A percentile compares a stretch with the other conserved stretches of the same genome.
phyloP scores from a whole-genome alignment of 2,329 filamentous ascomycete species.

The Domatiomyces globalis region DNA sequence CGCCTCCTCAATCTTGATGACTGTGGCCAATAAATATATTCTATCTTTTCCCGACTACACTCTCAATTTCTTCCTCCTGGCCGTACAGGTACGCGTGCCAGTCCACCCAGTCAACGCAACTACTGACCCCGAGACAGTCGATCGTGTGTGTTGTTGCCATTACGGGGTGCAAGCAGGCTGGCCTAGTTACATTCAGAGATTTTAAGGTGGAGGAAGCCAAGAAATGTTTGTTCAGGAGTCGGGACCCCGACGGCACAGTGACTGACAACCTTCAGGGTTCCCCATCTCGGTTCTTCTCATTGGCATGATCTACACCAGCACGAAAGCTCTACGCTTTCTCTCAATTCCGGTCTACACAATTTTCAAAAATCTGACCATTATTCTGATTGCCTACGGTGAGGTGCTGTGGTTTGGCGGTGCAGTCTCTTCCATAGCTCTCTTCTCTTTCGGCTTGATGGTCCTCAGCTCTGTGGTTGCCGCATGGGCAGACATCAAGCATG shows the following conservation, averaged over 20 bases:
- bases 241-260: background rate
- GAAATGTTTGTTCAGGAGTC: conserved; percentile 54
- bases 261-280: conserved; percentile 55
- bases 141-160: conserved; percentile 81
- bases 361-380: conserved; percentile 99
- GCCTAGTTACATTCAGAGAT: conserved; percentile 67
- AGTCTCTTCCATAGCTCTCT: conserved; percentile 71
- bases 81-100: conserved; percentile 63
- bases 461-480: conserved; percentile 86
- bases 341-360: conserved; percentile 98
- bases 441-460: conserved; percentile 95
- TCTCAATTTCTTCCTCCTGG: conserved; percentile 88
- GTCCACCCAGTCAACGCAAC: background rate
- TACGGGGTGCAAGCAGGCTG: conserved; percentile 62
- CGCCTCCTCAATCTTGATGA: conserved; percentile 95
- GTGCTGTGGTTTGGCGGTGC: conserved; percentile 95
- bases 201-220: conserved; percentile 82
- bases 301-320: conserved; percentile 97
- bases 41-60: conserved; percentile 86
- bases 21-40: conserved; percentile 98
- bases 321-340: conserved; percentile 88
- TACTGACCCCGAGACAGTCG: conserved; percentile 42
- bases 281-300: conserved; percentile 90
- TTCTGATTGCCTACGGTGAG: conserved; percentile 95
- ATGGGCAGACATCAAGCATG: conserved; percentile 91